Base-by-base conservation (phyloP, 2,329 filamentous ascomycete genomes). In the Coniochaeta sp. region DNA sequence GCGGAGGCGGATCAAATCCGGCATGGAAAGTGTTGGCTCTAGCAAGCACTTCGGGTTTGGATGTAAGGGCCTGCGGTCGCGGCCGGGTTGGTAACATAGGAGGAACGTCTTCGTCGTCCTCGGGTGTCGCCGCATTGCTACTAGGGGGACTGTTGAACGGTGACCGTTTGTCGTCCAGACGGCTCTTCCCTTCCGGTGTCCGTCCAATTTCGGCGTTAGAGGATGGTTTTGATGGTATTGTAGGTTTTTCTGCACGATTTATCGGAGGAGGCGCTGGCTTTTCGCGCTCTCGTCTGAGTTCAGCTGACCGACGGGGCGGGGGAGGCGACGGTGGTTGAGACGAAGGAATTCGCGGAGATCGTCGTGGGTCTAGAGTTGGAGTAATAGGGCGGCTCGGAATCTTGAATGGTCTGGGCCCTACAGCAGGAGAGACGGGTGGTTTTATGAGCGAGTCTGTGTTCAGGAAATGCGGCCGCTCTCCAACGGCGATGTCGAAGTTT, bases 81-180 rank as follows among this genome's bases (percentile, higher is more conserved):
- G 80, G 81, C 14, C 81, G 75, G 7, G 72, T 76, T 19, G 76
- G 81, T 52, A 82, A 76, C 59, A 73, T 75, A 1, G 82, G 81
- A 8, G 79, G 79, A 7, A 76, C 75, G n/a, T 76, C 75, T n/a
- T 81, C 77, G 0, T 77, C 71, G 59, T 81, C 88, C 60, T 83
- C 86, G 4, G 84, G 83, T 17, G 64, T 66, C 26, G 65, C 19
- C 36, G 24, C 66, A 38, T 62, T 62, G 69, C 89, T 93, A 65
- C 86, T 87, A 0, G 93, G 91, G 19, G 92, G 92, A 38, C 91
- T 96, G 68, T 81, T 92, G 70, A 97, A 96, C 0, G 93, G 93
- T 1, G 93, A 96, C 0, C 86, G 70, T 68, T 78, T 75, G 62
- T 77, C 72, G 69, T 74, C 52, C 70, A 77, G 36, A 67, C 76